phyloP scores from a whole-genome alignment of 2,329 filamentous ascomycete genomes.

The Zymoseptoria passerinii region DNA sequence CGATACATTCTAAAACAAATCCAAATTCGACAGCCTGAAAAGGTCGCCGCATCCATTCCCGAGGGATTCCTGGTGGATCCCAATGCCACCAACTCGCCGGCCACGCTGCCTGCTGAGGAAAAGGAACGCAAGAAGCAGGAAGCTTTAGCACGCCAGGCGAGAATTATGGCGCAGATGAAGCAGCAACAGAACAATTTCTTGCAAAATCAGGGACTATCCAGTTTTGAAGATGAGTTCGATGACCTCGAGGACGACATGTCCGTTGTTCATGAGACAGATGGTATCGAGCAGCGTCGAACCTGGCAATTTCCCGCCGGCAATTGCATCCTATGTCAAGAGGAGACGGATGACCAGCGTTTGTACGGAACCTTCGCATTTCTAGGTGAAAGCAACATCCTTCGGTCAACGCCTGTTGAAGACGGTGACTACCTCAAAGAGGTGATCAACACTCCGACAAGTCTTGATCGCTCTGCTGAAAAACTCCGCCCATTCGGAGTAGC shows the following conservation, averaged over 20 bases:
- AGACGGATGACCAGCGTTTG: conserved; percentile 77
- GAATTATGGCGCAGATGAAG: conserved; percentile 96
- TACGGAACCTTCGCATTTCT: conserved; percentile 92
- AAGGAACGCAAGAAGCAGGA: conserved; percentile 84
- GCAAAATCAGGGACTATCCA: conserved; percentile 80
- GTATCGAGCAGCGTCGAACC: conserved; percentile 54
- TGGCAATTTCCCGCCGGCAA: conserved; percentile 91
- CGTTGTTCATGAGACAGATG: conserved; percentile 52
- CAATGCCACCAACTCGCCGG: conserved; percentile 75
- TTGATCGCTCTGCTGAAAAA: conserved; percentile 76
- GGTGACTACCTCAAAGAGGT: conserved; percentile 78
- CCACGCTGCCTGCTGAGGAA: conserved; percentile 51
- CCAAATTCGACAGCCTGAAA: conserved; percentile 68
- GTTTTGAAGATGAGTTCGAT: conserved; percentile 71
- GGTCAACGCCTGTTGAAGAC: conserved; percentile 77
- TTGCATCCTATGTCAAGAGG: conserved; percentile 94
- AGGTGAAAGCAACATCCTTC: conserved; percentile 74
- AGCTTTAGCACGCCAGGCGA: conserved; percentile 79
- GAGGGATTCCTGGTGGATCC: conserved; percentile 62
- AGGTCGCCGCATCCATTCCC: conserved; percentile 61
- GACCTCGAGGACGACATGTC: conserved; percentile 60
- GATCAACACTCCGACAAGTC: conserved; percentile 64
- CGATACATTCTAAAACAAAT: conserved; percentile 73
- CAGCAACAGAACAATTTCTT: conserved; percentile 94
- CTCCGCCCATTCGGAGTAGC: conserved; percentile 86